Evolutionary conservation across 768 basidiomycete species (phyloP).

Genomic region (Crucibulum laeve): DNA sequence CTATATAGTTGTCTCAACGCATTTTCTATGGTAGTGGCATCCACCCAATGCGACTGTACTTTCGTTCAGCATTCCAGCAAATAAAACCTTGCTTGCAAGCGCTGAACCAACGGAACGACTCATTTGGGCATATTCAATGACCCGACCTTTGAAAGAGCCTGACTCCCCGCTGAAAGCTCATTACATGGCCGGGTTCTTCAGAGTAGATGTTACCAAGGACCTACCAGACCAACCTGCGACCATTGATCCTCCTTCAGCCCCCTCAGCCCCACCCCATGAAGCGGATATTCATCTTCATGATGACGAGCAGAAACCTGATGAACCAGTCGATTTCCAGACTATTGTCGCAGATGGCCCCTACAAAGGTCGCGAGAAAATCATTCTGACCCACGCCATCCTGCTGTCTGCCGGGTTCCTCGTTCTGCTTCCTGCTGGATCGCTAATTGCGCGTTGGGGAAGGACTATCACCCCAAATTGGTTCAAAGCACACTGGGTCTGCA

Average conservation of each 20-base stretch:
- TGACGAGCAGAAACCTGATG: neutral
- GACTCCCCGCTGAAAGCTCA: constrained; percentile 22
- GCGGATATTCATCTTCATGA: constrained; percentile 5
- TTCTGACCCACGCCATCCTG: constrained; percentile 50
- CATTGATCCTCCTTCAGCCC: neutral
- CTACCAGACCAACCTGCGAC: constrained; percentile 10
- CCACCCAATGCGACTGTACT: constrained; percentile 29
- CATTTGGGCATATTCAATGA: constrained; percentile 37
- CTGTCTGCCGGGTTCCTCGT: constrained; percentile 53
- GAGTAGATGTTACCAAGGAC: constrained; percentile 27
- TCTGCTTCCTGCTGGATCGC: constrained; percentile 46
- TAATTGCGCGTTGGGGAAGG: constrained; percentile 52
- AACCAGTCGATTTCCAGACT: constrained; percentile 1
- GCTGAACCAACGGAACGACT: constrained; percentile 23
- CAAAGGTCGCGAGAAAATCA: constrained; percentile 32
- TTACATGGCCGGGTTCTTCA: constrained; percentile 28
- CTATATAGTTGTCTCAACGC: neutral
- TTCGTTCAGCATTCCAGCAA: constrained; percentile 37
- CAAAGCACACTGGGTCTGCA: constrained; percentile 47
- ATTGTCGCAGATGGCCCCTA: constrained; percentile 10
- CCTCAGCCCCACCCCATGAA: constrained; percentile 5
- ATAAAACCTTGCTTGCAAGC: constrained; percentile 25
- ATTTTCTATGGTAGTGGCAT: constrained; percentile 16
- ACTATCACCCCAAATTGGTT: constrained; percentile 52
- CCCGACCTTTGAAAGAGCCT: constrained; percentile 17